Base-by-base conservation (phyloP, 345 rosid species). In the Barbarea vulgaris region DNA sequence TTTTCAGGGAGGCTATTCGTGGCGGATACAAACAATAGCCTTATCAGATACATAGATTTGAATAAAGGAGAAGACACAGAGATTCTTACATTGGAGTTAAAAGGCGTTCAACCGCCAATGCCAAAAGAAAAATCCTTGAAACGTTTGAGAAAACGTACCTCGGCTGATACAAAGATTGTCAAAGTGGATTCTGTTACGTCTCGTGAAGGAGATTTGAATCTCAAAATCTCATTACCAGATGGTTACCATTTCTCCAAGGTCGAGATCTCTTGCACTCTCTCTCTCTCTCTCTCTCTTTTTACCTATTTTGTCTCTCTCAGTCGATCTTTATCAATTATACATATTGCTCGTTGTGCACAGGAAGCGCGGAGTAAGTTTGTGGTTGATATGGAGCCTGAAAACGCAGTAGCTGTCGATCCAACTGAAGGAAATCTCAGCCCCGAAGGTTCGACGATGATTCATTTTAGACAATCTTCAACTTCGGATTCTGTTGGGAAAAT, bases 171-270 rank as follows among this genome's bases (percentile, higher is more conserved):
- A 46, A 83, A 81, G 83, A 85, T 83, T 44, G 75, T 90, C 37
- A 79, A 70, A 56, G 86, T 85, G 44, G 79, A 86, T 64, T 82
- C 92, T 5, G 74, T 84, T 67, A 86, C 90, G 25, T 85, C 97
- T 67, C 77, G 55, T 0, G 87, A 86, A 76, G 97, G 96, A 48
- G 86, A 85, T 64, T 80, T 91, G 46, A 69, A 52, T 75, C 76
- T 94, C 61, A 80, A 85, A 75, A 84, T 93, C 71, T 91, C 93
- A 69, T 63, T 89, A 58, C 97, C 93, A 18, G 85, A 81, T 65
- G 96, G 82, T 25, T 94, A 86, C 82, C 96, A 88, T 83, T 91
- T 91, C 89, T 93, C 98, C 14, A 89, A 89, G 91, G 98, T 93
- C 44, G 0, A 52, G 15, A 18, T 46, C 44, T 33, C 64, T 63